Conservation (phyloP, 2,329 filamentous ascomycete species). For the Cercospora sp. region DNA sequence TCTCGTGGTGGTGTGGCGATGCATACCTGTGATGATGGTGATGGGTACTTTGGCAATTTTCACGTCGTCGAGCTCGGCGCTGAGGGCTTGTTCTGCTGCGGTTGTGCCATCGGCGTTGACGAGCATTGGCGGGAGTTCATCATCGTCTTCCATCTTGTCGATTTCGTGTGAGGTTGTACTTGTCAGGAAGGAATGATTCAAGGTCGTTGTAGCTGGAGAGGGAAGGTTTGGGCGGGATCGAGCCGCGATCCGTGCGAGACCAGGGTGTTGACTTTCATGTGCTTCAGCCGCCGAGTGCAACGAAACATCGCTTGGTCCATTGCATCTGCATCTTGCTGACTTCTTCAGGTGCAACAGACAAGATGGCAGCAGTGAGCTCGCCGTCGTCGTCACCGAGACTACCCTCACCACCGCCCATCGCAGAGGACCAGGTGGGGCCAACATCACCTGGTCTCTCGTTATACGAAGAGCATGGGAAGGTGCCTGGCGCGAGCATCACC, state of each 20-base stretch:
- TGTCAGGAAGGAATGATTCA: neutral
- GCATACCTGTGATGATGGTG: slow-evolving; percentile 75
- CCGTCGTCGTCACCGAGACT: slow-evolving; percentile 82
- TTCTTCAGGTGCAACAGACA: neutral
- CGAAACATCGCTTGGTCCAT: neutral
- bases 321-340: neutral
- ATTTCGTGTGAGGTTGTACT: neutral
- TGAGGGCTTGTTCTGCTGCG: slow-evolving; percentile 29
- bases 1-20: slow-evolving; percentile 40
- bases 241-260: neutral
- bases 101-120: slow-evolving; percentile 50
- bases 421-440: slow-evolving; percentile 87
- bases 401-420: slow-evolving; percentile 89
- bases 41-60: slow-evolving; percentile 71
- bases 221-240: neutral
- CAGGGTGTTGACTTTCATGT: slow-evolving; percentile 5
- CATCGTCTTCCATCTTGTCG: slow-evolving; percentile 60
- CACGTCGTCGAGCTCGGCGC: slow-evolving; percentile 50
- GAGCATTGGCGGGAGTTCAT: slow-evolving; percentile 63
- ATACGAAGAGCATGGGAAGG: slow-evolving; percentile 59
- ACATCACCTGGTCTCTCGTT: slow-evolving; percentile 69
- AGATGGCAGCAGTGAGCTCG: slow-evolving; percentile 43
- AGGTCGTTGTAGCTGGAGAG: neutral
- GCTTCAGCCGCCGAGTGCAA: slow-evolving; percentile 5
- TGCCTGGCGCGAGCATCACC: slow-evolving; percentile 59